Base-by-base conservation (phyloP, 306 rosid species). In the Arachis hypogaea region DNA sequence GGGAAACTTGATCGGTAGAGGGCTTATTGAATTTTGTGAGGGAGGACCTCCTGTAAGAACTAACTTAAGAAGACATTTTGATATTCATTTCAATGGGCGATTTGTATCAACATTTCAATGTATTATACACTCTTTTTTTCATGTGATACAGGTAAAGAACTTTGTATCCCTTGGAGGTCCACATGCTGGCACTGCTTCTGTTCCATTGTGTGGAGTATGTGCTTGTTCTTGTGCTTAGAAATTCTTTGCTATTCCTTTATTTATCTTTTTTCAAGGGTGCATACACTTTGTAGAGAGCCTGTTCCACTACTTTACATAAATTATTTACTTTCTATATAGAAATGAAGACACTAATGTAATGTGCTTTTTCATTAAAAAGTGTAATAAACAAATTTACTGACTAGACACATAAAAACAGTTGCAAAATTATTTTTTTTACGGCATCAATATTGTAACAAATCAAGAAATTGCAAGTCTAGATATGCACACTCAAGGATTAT, bases 1-100 rank as follows among this genome's bases (percentile, higher is more conserved):
- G 98, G 96, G 98, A 10, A 85, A 68, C 66, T 0, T 90, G 88
- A 72, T 93, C 45, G 95, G 91, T 40, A 86, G 98, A 81, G 98
- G 96, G 61, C 72, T 93, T 41, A 52, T 93, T 57, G 93, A 93
- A 75, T 80, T 89, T 49, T 93, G 98, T 63, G 96, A 90, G 9
- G 93, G 90, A n/a, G 88, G 80, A 80, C 96, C 98, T 66, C 93
- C 91, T 41, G 96, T 93, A 82, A 90, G 96, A 77, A 41, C 75
- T 75, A 47, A 50, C 58, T 29, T 74, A 56, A 43, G 54, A 51
- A 69, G 71, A 59, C 18, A 49, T 58, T 52, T 38, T 57, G n/a
- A n/a, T 7, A 29, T 28, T 57, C 11, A 57, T 47, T 71, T 65
- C 11, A 11, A 7, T 59, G 67, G 68, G 22, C 67, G 60, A 45